Evolutionary conservation across 2,329 filamentous ascomycete genomes (phyloP).

Genomic region (Cucurbitaria berberidis): DNA sequence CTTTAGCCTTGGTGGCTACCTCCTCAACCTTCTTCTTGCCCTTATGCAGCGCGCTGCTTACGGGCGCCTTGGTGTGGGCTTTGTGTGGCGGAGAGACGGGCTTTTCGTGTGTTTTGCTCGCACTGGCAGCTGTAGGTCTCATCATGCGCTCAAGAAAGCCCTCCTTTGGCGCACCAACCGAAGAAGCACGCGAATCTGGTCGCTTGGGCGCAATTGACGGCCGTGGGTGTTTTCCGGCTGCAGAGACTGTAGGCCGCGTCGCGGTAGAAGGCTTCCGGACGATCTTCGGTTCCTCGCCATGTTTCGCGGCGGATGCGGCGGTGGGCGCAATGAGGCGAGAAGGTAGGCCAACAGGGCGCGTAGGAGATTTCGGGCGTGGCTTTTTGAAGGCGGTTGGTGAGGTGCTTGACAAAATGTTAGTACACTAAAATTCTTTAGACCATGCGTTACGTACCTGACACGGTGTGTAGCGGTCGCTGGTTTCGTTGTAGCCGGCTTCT

Average conservation of each 20-base stretch:
- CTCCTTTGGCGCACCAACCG: constrained; percentile 67
- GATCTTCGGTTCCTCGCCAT: constrained; percentile 49
- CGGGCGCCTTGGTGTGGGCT: constrained; percentile 29
- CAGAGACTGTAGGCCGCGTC: constrained; percentile 36
- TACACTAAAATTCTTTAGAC: neutral
- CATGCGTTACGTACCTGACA: constrained; percentile 16
- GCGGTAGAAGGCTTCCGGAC: constrained; percentile 49
- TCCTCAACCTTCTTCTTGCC: constrained; percentile 48
- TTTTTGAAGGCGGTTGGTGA: constrained; percentile 46
- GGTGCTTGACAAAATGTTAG: constrained; percentile 19
- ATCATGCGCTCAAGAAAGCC: constrained; percentile 82
- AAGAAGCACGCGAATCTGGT: constrained; percentile 55
- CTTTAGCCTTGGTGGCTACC: constrained; percentile 43
- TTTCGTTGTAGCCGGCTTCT: constrained; percentile 29
- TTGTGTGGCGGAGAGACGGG: constrained; percentile 47
- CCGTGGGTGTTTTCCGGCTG: constrained; percentile 41
- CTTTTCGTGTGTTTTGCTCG: constrained; percentile 72
- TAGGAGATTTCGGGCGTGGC: constrained; percentile 64
- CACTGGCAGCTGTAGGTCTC: constrained; percentile 73
- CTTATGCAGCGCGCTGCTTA: constrained; percentile 36
- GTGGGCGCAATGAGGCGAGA: constrained; percentile 73
- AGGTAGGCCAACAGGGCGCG: constrained; percentile 70
- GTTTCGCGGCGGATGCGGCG: constrained; percentile 70
- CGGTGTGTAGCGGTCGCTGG: constrained; percentile 13
- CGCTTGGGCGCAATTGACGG: constrained; percentile 58